Conservation (phyloP, 768 basidiomycete species). For the Rhizopogon rudus region DNA sequence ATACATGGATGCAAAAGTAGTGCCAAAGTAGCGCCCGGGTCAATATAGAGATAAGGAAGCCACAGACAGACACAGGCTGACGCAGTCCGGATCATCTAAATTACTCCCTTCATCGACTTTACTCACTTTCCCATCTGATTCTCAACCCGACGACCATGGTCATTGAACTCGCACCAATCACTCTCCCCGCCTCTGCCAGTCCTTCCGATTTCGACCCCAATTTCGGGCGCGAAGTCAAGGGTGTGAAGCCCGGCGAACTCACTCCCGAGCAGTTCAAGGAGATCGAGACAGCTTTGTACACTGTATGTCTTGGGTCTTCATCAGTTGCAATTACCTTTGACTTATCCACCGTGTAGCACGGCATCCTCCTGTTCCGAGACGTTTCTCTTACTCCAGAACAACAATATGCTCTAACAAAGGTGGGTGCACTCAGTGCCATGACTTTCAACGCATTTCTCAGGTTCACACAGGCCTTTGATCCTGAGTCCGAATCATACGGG, state of each 20-base stretch:
- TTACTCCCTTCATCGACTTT: neutral
- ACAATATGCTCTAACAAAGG: conserved; percentile 84
- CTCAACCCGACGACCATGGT: conserved; percentile 41
- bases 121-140: neutral
- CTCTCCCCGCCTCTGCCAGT: conserved; percentile 71
- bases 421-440: conserved; percentile 22
- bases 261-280: conserved; percentile 58
- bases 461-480: conserved; percentile 69
- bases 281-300: conserved; percentile 70
- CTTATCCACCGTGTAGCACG: conserved; percentile 42
- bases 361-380: conserved; percentile 70
- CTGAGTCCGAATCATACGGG: conserved; percentile 56
- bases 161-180: conserved; percentile 60
- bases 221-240: conserved; percentile 77
- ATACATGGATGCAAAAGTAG: too few relatives aligned
- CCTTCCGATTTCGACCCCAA: conserved; percentile 50
- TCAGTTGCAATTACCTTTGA: neutral
- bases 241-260: conserved; percentile 61
- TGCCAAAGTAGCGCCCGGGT: too few relatives aligned
- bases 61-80: too few relatives aligned
- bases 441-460: conserved; percentile 5
- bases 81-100: neutral
- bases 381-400: conserved; percentile 69
- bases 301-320: conserved; percentile 36
- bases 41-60: too few relatives aligned